Conservation (phyloP, 2,329 filamentous ascomycete species). For the Trichophyton equinum region DNA sequence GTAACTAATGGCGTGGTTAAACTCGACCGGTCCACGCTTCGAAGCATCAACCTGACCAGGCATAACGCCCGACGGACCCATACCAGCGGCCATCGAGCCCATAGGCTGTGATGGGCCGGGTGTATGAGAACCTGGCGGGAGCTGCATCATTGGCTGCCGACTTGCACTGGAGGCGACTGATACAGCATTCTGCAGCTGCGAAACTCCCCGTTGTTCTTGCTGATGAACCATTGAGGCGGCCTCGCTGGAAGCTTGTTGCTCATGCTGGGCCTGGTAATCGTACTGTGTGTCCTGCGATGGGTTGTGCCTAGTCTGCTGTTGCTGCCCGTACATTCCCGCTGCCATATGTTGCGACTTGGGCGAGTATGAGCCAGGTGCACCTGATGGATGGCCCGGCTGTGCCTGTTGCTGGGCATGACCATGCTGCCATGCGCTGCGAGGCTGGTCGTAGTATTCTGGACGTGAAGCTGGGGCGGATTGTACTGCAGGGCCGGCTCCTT, state of each 20-base stretch:
- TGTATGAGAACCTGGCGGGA: constrained; percentile 32
- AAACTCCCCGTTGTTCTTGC: constrained; percentile 53
- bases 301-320: constrained; percentile 24
- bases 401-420: constrained; percentile 16
- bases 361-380: constrained; percentile 28
- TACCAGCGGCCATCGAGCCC: constrained; percentile 51
- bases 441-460: constrained; percentile 30
- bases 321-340: constrained; percentile 20
- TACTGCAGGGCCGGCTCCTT: constrained; percentile 19
- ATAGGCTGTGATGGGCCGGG: constrained; percentile 39
- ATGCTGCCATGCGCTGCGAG: constrained; percentile 30
- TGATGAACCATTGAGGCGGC: constrained; percentile 41
- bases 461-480: constrained; percentile 12
- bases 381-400: constrained; percentile 11
- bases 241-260: constrained; percentile 34
- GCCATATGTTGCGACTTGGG: constrained; percentile 29
- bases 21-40: constrained; percentile 88
- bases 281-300: constrained; percentile 33
- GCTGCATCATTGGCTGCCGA: constrained; percentile 37
- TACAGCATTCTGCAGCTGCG: constrained; percentile 53
- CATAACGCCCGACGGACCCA: constrained; percentile 43
- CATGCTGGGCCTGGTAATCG: constrained; percentile 31
- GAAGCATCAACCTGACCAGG: constrained; percentile 48
- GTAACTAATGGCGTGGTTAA: constrained; percentile 98
- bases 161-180: constrained; percentile 44